Evolutionary conservation across 2,329 filamentous ascomycete genomes (phyloP), one percentile per base, ranked within the genome.

Genomic region (Penicillium corylophilum): DNA sequence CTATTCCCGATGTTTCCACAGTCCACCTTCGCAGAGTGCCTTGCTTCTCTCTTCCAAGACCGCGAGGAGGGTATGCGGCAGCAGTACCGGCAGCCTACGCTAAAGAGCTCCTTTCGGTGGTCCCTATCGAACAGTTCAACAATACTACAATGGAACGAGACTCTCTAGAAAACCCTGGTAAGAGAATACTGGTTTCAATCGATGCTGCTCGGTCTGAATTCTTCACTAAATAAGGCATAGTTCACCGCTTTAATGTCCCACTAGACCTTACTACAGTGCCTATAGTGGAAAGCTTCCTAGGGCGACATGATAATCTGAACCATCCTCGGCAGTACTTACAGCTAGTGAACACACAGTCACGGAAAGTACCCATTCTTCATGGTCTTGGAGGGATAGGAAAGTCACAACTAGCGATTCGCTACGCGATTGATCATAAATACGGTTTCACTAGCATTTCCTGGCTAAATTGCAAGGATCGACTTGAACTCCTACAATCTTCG

Each of bases 391-490:
- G 62, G 1, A 64, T 64, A 9, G 62, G 63, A 28, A 65, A 66
- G 36, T 62, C 64, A 9, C 56, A 66, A 35, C 49, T 65, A 41
- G 61, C 59, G 5, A 54, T 60, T 43, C 49, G 46, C 6, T 64
- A 62, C 46, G 58, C 60, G 10, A 51, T 57, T 36, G 29, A 57
- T 8, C 53, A 67, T 18, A 53, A 55, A 48, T 12, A 53, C 44
- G 40, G 62, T 39, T 64, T 61, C 13, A 61, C 50, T n/a, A 58
- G 59, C 2, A 54, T 67, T 38, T 64, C 66, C 31, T 68, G 63
- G 63, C 46, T 69, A 12, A 57, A 51, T 48, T 59, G 63, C 22
- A 63, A 61, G 46, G 57, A 54, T 35, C 47, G 48, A 44, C 44
- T 44, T n/a, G 48, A 56, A 8, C 46, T 64, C 5, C 46, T 61